These are phyloP conservation scores for Chaetomium sp. DNA, from an alignment of 2,329 filamentous ascomycete species.

Conservation along the genomic window DNA sequence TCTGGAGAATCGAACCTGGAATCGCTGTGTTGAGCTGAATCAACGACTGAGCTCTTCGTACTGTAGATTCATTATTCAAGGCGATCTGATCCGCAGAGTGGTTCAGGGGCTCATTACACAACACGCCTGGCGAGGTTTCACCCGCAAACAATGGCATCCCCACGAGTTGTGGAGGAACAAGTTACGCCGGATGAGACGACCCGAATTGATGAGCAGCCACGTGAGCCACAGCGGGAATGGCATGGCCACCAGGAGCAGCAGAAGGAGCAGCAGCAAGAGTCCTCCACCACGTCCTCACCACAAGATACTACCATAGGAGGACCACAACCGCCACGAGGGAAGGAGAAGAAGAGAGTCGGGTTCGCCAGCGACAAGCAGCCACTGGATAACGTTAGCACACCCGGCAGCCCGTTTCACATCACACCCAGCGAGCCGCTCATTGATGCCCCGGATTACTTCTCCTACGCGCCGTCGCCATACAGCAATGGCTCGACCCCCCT, in stretches of 20 bases:
- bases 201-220: no score
- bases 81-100: neutral
- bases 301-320: neutral
- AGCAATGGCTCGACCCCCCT: constrained; percentile 11
- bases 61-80: neutral
- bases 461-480: constrained; percentile 13
- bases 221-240: no score
- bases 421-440: constrained; percentile 14
- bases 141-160: constrained; percentile 15
- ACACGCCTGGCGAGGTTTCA: neutral
- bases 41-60: neutral
- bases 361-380: constrained; percentile 21
- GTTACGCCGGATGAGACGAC: neutral
- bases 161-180: constrained; percentile 1
- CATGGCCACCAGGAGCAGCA: neutral
- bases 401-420: constrained; percentile 12
- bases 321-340: constrained; percentile 15
- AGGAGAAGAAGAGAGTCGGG: constrained; percentile 27
- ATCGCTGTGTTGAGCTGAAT: neutral
- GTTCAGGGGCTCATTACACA: neutral
- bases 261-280: neutral
- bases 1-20: neutral
- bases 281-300: neutral
- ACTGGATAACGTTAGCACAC: constrained; percentile 1
- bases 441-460: constrained; percentile 21